phyloP scores from a whole-genome alignment of 2,329 filamentous ascomycete species.

The Calonectria hongkongensis region DNA sequence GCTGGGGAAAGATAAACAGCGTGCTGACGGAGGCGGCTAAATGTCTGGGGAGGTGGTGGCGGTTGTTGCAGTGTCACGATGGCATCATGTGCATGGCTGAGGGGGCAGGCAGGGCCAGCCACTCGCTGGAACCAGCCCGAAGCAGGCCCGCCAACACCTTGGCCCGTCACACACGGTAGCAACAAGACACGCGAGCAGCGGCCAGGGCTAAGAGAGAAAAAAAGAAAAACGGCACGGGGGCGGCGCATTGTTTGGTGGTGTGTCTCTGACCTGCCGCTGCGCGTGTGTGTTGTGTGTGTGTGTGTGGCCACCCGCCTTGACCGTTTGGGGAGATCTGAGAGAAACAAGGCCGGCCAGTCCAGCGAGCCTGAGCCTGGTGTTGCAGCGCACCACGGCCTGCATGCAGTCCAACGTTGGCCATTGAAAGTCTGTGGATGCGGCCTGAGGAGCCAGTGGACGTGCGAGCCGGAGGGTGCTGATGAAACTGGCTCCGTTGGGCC shows the following conservation, averaged over 20 bases:
- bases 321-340: constrained; percentile 25
- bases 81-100: constrained; percentile 10
- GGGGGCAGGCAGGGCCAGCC: constrained; percentile 12
- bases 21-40: constrained; percentile 26
- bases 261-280: constrained; percentile 18
- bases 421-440: constrained; percentile 6
- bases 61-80: constrained; percentile 25
- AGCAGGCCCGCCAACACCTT: constrained; percentile 24
- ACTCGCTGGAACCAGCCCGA: constrained; percentile 32
- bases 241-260: constrained; percentile 17
- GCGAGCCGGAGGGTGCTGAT: constrained; percentile 43
- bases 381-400: constrained; percentile 6
- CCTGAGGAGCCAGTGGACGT: constrained; percentile 41
- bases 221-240: constrained; percentile 7
- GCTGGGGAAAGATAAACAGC: constrained; percentile 24
- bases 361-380: constrained; percentile 1
- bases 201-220: neutral
- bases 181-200: constrained; percentile 34
- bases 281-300: no score
- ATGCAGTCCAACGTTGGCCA: constrained; percentile 21
- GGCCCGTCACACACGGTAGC: constrained; percentile 14
- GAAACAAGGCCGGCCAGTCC: constrained; percentile 23
- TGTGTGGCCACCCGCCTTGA: neutral
- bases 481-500: constrained; percentile 45
- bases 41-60: constrained; percentile 7